Evolutionary conservation across 2,329 filamentous ascomycete species (phyloP), one percentile per base, ranked within the genome.

Genomic region (Trichoderma semiorbis): DNA sequence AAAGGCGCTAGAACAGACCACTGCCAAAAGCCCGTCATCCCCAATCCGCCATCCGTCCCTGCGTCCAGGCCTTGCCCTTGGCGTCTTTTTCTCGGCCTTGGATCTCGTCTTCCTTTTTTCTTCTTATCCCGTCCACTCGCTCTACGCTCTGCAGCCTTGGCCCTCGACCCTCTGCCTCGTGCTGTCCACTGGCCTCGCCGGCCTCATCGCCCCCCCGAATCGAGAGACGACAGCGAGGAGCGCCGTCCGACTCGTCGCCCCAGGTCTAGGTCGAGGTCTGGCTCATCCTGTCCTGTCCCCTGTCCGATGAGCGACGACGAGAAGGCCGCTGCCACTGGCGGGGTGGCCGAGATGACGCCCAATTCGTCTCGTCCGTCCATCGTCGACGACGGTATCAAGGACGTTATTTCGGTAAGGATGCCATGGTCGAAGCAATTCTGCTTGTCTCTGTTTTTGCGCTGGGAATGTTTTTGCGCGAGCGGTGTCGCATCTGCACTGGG

Each of bases 311-410:
- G 58, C 57, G 71, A 70, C 34, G 62, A 71, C 71, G 71, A 72
- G 26, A 71, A 71, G 68, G 60, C 47, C 67, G 71, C 62, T 63
- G 62, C 62, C 32, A 24, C 58, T 43, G 47, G 43, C n/a, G 61
- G 71, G 62, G 71, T 65, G 68, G 71, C 62, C 30, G 68, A 72
- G 57, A 32, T 66, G 62, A 24, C 71, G 34, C 30, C 67, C 71
- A 71, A 71, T 63, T 71, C 71, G n/a, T 71, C 71, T 53, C 68
- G 68, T 26, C 71, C 71, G 36, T 72, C 71, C 50, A 36, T 72
- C 68, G 68, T 71, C 53, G 71, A 72, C 21, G 69, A 66, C 32
- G 62, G 32, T 14, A 57, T 61, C 55, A 72, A 72, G 62, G 71
- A 71, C 12, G 32, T 62, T 50, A n/a, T 43, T 55, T 71, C 71